phyloP scores from a whole-genome alignment of 23 red algal genomes.

The Chondrus crispus region DNA sequence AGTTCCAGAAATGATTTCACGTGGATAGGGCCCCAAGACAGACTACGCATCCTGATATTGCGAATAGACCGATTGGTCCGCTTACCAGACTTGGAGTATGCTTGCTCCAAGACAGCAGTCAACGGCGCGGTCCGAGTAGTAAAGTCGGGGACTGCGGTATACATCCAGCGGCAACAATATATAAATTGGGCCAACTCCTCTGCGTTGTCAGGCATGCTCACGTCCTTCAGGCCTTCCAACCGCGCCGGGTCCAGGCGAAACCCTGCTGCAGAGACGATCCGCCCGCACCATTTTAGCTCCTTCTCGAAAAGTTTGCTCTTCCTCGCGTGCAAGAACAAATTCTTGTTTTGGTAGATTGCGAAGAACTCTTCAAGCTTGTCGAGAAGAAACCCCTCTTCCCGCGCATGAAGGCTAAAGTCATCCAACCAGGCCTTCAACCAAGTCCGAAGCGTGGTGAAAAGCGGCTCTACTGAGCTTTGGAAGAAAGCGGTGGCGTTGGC shows the following conservation, averaged over 20 bases:
- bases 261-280: neutral
- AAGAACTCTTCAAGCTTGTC: neutral
- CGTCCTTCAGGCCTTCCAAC: neutral
- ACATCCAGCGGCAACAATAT: slow-evolving; percentile 24
- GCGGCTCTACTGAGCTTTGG: neutral
- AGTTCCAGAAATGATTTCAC: neutral
- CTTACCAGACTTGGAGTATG: neutral
- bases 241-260: neutral
- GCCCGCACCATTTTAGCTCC: neutral
- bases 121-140: neutral
- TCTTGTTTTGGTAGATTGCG: neutral
- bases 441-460: neutral
- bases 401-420: neutral
- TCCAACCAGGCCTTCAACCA: slow-evolving; percentile 28
- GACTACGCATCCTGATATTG: neutral
- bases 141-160: neutral
- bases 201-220: neutral
- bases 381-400: neutral
- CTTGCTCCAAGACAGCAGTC: neutral
- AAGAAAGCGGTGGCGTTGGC: slow-evolving; percentile 8
- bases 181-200: neutral
- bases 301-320: neutral
- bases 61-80: neutral
- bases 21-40: neutral
- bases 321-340: neutral